Conservation (phyloP, 179 eudicot species). For the Heliamphora pulchella region DNA sequence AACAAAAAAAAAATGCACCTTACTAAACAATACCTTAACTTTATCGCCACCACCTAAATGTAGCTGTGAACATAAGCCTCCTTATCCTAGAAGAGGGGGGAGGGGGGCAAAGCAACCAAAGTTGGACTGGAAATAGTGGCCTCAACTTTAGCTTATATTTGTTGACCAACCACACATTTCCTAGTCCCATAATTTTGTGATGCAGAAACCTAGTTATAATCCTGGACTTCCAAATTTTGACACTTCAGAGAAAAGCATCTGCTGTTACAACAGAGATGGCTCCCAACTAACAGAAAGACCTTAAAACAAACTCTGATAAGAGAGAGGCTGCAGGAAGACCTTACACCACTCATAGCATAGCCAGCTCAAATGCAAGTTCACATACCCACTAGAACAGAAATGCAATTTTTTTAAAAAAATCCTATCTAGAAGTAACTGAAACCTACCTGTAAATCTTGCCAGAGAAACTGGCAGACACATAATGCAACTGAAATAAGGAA, state of each 20-base stretch:
- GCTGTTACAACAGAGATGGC: slow-evolving; percentile 5
- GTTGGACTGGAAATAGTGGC: not conserved
- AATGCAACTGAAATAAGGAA: slow-evolving; percentile 17
- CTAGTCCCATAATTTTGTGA: too few relatives aligned
- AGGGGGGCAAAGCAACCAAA: not conserved
- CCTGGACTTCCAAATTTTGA: not conserved
- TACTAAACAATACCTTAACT: too few relatives aligned
- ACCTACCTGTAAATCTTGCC: slow-evolving; percentile 29
- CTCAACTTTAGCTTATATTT: not conserved
- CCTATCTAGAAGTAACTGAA: slow-evolving; percentile 30
- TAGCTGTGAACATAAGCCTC: not conserved
- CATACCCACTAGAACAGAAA: slow-evolving; percentile 31
- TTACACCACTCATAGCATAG: slow-evolving; percentile 10
- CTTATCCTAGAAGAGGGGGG: too few relatives aligned
- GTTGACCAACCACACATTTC: not conserved
- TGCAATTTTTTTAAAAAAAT: slow-evolving; percentile 18
- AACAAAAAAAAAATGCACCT: too few relatives aligned
- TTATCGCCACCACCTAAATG: not conserved
- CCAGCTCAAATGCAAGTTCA: slow-evolving; percentile 14
- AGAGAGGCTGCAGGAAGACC: not conserved
- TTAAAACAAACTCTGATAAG: not conserved
- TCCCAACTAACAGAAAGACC: not conserved
- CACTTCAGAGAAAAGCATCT: not conserved
- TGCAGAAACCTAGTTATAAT: not conserved
- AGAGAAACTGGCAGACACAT: slow-evolving; percentile 35